Evolutionary conservation across 805 yeast genomes (phyloP).

Genomic region (Spathaspora girioi): DNA sequence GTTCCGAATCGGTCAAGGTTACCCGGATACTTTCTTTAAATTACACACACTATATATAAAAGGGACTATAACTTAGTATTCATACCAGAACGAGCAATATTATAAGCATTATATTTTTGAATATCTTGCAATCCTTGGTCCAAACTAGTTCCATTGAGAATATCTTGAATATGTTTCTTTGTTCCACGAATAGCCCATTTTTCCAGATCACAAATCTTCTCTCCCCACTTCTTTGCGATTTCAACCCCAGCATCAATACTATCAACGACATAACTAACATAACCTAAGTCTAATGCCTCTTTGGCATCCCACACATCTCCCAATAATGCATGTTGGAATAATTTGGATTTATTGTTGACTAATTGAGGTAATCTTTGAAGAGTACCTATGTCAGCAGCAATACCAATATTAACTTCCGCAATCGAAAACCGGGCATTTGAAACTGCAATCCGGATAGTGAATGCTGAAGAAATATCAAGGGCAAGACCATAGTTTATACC

Average conservation of each 20-base stretch:
- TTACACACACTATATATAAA: background rate
- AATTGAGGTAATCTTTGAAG: slow-evolving; percentile 61
- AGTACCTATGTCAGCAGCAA: slow-evolving; percentile 78
- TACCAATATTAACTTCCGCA: slow-evolving; percentile 68
- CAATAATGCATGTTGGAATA: slow-evolving; percentile 59
- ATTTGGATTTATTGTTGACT: slow-evolving; percentile 51
- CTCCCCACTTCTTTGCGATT: slow-evolving; percentile 49
- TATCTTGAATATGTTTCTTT: slow-evolving; percentile 48
- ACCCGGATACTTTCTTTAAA: background rate
- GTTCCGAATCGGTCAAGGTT: background rate
- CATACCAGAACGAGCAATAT: slow-evolving; percentile 15
- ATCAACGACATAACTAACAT: slow-evolving; percentile 44
- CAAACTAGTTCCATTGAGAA: slow-evolving; percentile 31
- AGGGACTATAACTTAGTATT: background rate
- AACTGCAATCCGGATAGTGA: slow-evolving; percentile 54
- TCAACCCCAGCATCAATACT: slow-evolving; percentile 47
- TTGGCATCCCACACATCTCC: slow-evolving; percentile 52
- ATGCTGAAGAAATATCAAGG: slow-evolving; percentile 59
- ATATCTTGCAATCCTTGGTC: slow-evolving; percentile 50
- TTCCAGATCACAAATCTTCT: slow-evolving; percentile 41
- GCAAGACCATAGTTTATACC: slow-evolving; percentile 68
- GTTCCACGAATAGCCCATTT: slow-evolving; percentile 66
- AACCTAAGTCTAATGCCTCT: slow-evolving; percentile 57
- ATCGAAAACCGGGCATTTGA: slow-evolving; percentile 53
- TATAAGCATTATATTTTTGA: slow-evolving; percentile 48